Conservation (phyloP, 1,284 basidiomycete species). For the Papiliotrema laurentii region DNA sequence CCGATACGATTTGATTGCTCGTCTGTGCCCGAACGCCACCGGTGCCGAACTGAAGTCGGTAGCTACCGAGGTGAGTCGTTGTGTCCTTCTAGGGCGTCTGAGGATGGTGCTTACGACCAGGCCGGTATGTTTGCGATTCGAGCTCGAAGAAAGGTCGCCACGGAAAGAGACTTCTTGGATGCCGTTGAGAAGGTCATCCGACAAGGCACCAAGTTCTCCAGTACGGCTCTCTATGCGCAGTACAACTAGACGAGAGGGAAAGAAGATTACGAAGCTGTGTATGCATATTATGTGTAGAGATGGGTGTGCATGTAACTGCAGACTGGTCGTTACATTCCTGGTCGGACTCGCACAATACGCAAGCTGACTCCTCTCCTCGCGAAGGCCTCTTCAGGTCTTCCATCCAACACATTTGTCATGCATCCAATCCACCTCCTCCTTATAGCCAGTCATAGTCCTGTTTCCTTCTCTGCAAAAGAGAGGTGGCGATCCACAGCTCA, state of each 20-base stretch:
- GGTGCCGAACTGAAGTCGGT: slow-evolving; percentile 96
- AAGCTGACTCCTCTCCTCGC: too few relatives aligned
- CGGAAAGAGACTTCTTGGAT: slow-evolving; percentile 95
- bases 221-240: slow-evolving; percentile 58
- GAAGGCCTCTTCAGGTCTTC: too few relatives aligned
- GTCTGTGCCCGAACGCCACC: slow-evolving; percentile 95
- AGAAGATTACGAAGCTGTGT: neutral
- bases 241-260: slow-evolving; percentile 36
- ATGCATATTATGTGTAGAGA: slow-evolving; percentile 3
- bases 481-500: neutral
- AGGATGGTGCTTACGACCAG: slow-evolving; percentile 49
- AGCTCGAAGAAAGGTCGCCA: slow-evolving; percentile 91
- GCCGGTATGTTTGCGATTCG: slow-evolving; percentile 99
- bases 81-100: too few relatives aligned
- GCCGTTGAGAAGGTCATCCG: slow-evolving; percentile 97
- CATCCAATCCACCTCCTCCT: too few relatives aligned
- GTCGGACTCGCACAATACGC: too few relatives aligned
- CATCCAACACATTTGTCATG: too few relatives aligned
- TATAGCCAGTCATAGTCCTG: too few relatives aligned
- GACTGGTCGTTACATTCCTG: too few relatives aligned
- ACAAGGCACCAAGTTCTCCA: slow-evolving; percentile 95
- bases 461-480: neutral
- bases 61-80: slow-evolving; percentile 73
- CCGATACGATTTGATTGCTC: slow-evolving; percentile 94
- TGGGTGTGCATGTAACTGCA: too few relatives aligned